Evolutionary conservation across 805 yeast species (phyloP), one percentile per base, ranked within the genome.

Genomic region (Wickerhamiella kazuoi): DNA sequence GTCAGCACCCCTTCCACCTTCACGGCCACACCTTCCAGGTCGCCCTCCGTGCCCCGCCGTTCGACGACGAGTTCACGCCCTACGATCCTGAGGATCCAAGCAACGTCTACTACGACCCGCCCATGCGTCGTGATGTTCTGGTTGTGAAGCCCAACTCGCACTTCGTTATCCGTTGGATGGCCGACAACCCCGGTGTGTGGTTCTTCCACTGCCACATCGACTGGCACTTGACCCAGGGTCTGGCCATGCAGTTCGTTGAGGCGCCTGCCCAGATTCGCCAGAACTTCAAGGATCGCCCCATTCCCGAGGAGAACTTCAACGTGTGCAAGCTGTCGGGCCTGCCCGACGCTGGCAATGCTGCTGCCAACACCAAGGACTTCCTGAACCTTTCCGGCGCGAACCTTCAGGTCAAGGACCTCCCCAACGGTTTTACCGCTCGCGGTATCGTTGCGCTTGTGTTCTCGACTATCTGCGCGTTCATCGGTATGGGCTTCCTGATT

Each of bases 141-240:
- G 77, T 74, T 51, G 81, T 80, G 35, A 71, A 74, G 55, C 84
- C 93, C 21, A 80, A 80, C 55, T 84, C 95, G 2, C 76, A 81
- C 63, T 69, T 84, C 53, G 86, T 82, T 24, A 54, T 87, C 46
- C 72, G 97, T 56, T 87, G 84, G 68, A 72, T 71, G 54, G 93
- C 97, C 39, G 76, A 79, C 57, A 90, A 90, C 60, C 98, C 97
- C 24, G 98, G 98, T 65, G 86, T 86, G 34, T 87, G 97, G 98
- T 72, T 76, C 60, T 90, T 90, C 93, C 98, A 87, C 65, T 87
- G 98, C 63, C 98, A 87, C 59, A 79, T 90, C 53, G 97, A 90
- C 59, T 87, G 98, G 98, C 98, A 90, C 65, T 71, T 87, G 67
- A 70, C 76, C 53, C 97, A 90, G 66, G 98, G 98, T 54, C 70